Evolutionary conservation across 345 rosid species (phyloP), one percentile per base, ranked within the genome.

Genomic region (Angophora floribunda): DNA sequence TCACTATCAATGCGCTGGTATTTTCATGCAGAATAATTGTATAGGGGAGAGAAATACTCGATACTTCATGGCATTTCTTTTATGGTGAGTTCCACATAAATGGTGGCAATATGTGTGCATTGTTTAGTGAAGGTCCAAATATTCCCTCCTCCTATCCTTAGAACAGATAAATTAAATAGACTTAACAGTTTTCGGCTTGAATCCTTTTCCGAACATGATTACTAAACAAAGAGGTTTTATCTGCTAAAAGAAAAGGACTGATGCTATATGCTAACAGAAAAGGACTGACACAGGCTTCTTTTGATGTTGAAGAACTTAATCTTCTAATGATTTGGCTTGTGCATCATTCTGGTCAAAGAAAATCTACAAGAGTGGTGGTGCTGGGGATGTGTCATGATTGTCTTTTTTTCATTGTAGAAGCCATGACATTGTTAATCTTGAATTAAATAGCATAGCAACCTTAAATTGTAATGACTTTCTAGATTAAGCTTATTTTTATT

Each of bases 21-120:
- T 85, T 55, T 55, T 52, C 61, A 91, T 91, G 91, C 96, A 97
- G 99, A 97, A 97, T 87, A 96, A 96, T 88, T 97, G 99, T 90
- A 96, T 97, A 70, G 99, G 99, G 70, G 98, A 97, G 93, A 96
- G 89, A 92, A 97, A 97, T 90, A 96, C 94, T 88, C 92, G 95
- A 87, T 97, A 93, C 91, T 97, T 97, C 90, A 79, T 96, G 95
- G 99, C 97, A 91, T 97, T 97, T 93, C 98, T 97, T 91, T 93
- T 97, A 47, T 97, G 99, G 99, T 96, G 91, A 96, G 96, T 91
- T 63, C 22, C 55, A 41, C 14, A 11, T 17, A 75, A 75, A 75
- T 75, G 49, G 82, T 7, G 13, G 47, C 82, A 19, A 75, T 75
- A 36, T 19, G 7, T 19, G 82, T 75, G 82, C 82, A 75, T 17